A percentile compares a stretch with the other conserved stretches of the same genome.
Evolutionary conservation across 345 rosid species (phyloP).

Genomic region (Moringa oleifera): DNA sequence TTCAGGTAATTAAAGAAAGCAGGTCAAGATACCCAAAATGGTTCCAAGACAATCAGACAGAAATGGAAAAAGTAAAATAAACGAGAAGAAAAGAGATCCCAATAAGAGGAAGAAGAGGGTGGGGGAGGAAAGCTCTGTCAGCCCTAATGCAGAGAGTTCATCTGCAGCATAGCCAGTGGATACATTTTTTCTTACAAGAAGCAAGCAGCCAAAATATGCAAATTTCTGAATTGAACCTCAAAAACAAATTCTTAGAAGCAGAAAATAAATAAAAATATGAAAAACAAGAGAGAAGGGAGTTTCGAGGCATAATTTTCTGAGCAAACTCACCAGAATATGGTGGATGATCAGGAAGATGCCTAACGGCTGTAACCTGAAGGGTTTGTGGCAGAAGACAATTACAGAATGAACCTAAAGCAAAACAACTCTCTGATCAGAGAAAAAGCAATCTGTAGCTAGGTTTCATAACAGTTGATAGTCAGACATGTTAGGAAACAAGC

Average conservation of each 20-base stretch:
- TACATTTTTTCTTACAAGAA: neutral
- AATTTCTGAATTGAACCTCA: neutral
- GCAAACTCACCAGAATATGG: slow-evolving; percentile 58
- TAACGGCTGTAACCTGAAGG: slow-evolving; percentile 73
- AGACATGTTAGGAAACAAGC: neutral
- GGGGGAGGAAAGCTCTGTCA: no score
- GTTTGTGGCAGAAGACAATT: slow-evolving; percentile 88
- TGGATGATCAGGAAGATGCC: slow-evolving; percentile 71
- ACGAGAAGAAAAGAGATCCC: no score
- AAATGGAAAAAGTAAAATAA: no score
- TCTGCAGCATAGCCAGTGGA: no score
- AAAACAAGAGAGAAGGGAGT: no score
- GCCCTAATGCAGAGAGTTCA: no score
- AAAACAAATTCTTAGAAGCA: neutral
- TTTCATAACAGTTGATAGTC: neutral
- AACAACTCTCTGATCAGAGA: slow-evolving; percentile 16
- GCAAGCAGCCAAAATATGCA: neutral
- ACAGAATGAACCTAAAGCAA: slow-evolving; percentile 85
- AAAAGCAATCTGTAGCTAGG: neutral
- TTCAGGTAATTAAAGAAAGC: neutral
- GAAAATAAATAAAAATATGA: neutral
- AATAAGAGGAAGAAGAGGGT: no score
- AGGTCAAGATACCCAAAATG: no score
- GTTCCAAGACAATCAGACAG: no score
- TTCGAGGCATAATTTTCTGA: neutral